Base-by-base conservation (phyloP, 768 basidiomycete species). In the Glaciozyma martinii region DNA sequence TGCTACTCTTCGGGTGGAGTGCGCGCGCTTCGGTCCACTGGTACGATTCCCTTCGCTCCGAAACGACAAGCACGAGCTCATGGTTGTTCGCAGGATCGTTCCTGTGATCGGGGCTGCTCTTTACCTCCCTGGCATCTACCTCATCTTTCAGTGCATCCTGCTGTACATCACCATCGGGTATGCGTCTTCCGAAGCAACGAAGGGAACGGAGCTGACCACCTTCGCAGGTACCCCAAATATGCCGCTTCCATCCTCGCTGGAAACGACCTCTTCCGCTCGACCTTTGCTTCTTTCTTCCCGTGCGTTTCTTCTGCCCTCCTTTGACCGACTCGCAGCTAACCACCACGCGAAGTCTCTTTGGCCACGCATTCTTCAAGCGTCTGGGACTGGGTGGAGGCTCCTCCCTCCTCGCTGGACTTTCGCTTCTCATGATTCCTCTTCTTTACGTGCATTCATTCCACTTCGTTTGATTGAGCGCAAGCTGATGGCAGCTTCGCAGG, bases 191-290 rank as follows among this genome's bases (percentile, higher is more conserved):
- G 19, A 54, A 29, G 52, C 27, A n/a, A n/a, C 8, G 19, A 29
- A 47, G 37, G 10, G 37, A 7, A 13, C 37, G 29, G 30, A 54
- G 27, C 52, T 54, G 52, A 54, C 52, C 30, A 37, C 13, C 19
- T 7, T 40, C 23, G 13, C 52, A 54, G 63, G 33, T 78, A 76
- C 69, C 71, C 70, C 12, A 50, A 71, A 27, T 75, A 77, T 61
- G 76, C 76, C 5, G 78, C 77, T 0, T 73, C 72, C 1, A 72
- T 76, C 12, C 66, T 78, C 5, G 78, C 78, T 3, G 71, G 72
- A 3, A 78, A 77, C 66, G 75, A 74, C 56, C 71, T 78, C 46
- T 71, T 78, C 60, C 62, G 78, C 25, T 74, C 73, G 16, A 61
- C 70, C 21, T 62, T 77, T 50, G 76, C 74, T 32, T 68, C 59